These are phyloP conservation scores for Alectoria sarmentosa DNA, from an alignment of 495 filamentous ascomycete species.

Conservation along the genomic window DNA sequence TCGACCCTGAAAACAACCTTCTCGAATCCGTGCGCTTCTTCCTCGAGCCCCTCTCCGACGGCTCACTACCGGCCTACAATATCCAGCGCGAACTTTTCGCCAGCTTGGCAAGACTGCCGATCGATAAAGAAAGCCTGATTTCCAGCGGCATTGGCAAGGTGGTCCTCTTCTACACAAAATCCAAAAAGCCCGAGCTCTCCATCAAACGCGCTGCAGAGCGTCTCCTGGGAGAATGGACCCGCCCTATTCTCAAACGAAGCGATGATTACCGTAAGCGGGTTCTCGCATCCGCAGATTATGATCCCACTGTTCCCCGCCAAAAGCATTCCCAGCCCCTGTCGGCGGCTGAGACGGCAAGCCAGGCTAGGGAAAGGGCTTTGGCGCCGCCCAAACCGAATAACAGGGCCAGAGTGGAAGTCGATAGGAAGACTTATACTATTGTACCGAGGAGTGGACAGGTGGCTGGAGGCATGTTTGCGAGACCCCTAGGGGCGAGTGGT, in stretches of 20 bases:
- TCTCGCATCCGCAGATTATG: constrained; percentile 47
- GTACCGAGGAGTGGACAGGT: constrained; percentile 59
- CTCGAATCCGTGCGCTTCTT: constrained; percentile 93
- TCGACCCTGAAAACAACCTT: constrained; percentile 93
- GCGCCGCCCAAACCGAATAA: constrained; percentile 61
- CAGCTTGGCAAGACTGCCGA: constrained; percentile 68
- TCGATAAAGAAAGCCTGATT: constrained; percentile 81
- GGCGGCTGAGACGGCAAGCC: constrained; percentile 45
- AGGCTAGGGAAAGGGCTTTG: constrained; percentile 61
- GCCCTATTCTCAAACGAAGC: constrained; percentile 87
- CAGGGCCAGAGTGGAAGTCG: constrained; percentile 61
- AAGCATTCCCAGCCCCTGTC: constrained; percentile 34
- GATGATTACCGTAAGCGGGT: constrained; percentile 85
- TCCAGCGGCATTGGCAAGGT: constrained; percentile 94
- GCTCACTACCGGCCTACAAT: constrained; percentile 86
- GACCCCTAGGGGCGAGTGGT: constrained; percentile 64
- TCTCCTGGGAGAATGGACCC: constrained; percentile 87
- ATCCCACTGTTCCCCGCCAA: constrained; percentile 41
- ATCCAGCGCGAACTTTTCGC: constrained; percentile 93
- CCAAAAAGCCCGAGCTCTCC: constrained; percentile 70
- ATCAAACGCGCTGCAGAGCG: constrained; percentile 94
- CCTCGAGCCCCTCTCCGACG: constrained; percentile 90
- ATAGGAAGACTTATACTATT: constrained; percentile 73
- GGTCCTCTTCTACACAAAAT: constrained; percentile 91
- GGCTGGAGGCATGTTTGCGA: constrained; percentile 44